Conservation (phyloP, 768 basidiomycete genomes). For the Lactarius evosmus region DNA sequence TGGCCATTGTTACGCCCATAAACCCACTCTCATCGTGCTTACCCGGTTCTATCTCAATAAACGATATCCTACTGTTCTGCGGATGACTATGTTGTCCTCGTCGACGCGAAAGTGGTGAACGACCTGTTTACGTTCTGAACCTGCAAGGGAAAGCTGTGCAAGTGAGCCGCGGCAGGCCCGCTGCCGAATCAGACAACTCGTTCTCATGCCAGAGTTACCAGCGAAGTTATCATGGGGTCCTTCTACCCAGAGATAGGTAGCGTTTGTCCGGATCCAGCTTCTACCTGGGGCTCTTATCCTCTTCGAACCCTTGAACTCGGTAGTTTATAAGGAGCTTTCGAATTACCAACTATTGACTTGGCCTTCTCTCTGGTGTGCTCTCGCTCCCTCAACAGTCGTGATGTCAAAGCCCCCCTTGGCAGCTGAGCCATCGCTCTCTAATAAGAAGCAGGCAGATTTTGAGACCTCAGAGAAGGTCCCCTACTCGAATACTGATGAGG, state of each 20-base stretch:
- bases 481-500: conserved; percentile 37
- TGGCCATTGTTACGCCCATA: background rate
- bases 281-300: background rate
- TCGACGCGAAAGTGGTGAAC: background rate
- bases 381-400: background rate
- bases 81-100: background rate
- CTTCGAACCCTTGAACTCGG: background rate
- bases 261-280: background rate
- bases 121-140: background rate
- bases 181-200: background rate
- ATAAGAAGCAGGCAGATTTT: conserved; percentile 1
- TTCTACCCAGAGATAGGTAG: background rate
- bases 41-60: background rate
- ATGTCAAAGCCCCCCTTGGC: background rate
- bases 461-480: conserved; percentile 13
- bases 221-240: background rate
- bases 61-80: background rate
- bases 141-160: background rate
- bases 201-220: background rate
- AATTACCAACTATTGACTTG: background rate
- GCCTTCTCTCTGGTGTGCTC: background rate
- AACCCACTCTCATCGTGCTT: background rate
- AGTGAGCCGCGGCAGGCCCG: too few relatives aligned
- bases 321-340: background rate
- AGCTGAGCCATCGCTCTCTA: conserved; percentile 9